phyloP scores from a whole-genome alignment of 768 basidiomycete species.

The Tylopilus sp. region DNA sequence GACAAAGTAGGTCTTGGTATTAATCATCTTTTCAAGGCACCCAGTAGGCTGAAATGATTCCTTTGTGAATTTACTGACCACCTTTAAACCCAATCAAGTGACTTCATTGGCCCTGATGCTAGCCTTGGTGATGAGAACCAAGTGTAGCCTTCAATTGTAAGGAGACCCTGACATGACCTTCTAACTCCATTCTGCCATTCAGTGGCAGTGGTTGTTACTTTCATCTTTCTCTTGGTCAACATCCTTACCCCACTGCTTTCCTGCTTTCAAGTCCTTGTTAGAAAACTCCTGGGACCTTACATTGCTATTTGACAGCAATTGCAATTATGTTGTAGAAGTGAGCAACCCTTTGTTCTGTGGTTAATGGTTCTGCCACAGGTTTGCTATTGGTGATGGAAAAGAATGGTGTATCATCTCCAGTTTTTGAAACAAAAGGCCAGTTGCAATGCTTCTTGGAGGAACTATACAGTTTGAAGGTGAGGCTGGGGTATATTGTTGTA shows the following conservation, averaged over 20 bases:
- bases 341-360: neutral
- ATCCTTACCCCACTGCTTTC: neutral
- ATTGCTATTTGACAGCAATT: too few relatives aligned
- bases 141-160: neutral
- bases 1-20: neutral
- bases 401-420: neutral
- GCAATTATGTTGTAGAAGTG: too few relatives aligned
- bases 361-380: neutral
- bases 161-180: neutral
- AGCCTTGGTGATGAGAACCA: neutral
- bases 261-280: neutral
- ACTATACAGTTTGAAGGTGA: neutral
- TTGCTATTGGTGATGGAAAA: neutral
- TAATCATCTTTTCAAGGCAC: neutral
- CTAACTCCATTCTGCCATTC: neutral
- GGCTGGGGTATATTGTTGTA: neutral
- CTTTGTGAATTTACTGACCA: neutral
- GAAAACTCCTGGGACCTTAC: neutral
- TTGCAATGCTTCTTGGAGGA: neutral
- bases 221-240: neutral
- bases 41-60: neutral
- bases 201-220: neutral
- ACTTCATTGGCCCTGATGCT: neutral
- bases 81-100: neutral
- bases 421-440: neutral